Evolutionary conservation across 305 asterid species (phyloP).

Genomic region (Rubia tinctorum): DNA sequence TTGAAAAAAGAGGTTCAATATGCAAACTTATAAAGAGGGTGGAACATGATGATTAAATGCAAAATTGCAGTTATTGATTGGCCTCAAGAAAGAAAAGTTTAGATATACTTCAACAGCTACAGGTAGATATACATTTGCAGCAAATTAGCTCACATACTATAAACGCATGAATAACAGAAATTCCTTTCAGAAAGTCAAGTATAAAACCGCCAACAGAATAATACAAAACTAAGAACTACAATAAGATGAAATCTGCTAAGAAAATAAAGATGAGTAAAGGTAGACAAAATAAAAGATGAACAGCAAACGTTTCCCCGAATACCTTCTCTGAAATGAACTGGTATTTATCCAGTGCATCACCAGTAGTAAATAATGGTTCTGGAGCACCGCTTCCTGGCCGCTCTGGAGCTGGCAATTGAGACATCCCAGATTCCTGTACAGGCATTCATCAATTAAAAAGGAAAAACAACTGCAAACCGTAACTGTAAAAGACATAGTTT

Average conservation of each 20-base stretch:
- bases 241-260: not conserved
- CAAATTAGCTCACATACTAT: not conserved
- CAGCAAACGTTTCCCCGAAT: not conserved
- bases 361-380: slow-evolving; percentile 74
- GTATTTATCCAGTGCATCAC: slow-evolving; percentile 90
- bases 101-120: not conserved
- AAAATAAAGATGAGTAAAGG: slow-evolving; percentile 1
- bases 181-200: not conserved
- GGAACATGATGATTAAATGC: not conserved
- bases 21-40: not conserved
- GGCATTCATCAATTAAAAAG: not conserved
- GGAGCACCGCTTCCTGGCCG: slow-evolving; percentile 47
- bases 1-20: not conserved
- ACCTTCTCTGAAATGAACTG: slow-evolving; percentile 95
- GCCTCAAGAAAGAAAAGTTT: not conserved
- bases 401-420: slow-evolving; percentile 58
- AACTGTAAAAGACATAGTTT: slow-evolving; percentile 6
- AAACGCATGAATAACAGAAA: too few species aligned
- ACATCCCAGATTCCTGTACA: slow-evolving; percentile 59
- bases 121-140: not conserved
- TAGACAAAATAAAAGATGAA: not conserved
- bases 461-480: not conserved
- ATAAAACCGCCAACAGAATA: not conserved
- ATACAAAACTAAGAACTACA: not conserved
- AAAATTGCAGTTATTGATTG: too few species aligned